Percentiles rank a stretch among this genome's conserved stretches.
These are phyloP conservation scores for Penstemon davidsonii DNA, from an alignment of 257 asterid genomes.

Conservation along the genomic window DNA sequence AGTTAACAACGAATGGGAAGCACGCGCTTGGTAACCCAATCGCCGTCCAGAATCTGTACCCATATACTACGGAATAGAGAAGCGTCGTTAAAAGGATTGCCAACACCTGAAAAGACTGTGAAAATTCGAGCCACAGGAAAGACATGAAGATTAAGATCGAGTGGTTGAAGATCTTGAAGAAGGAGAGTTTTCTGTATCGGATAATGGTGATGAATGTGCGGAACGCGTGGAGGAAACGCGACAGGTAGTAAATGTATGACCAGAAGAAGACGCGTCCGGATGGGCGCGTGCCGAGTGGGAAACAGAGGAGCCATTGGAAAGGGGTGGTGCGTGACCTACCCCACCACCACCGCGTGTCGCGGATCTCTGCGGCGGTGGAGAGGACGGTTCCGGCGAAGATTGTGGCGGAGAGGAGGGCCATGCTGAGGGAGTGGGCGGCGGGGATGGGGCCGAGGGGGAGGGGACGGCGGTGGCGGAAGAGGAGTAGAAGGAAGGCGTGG, in stretches of 20 bases:
- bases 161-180: constrained; percentile 58
- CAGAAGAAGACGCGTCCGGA: constrained; percentile 93
- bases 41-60: constrained; percentile 91
- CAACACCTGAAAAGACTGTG: constrained; percentile 80
- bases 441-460: constrained; percentile 73
- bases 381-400: constrained; percentile 73
- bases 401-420: constrained; percentile 70
- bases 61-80: constrained; percentile 71
- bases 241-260: constrained; percentile 79
- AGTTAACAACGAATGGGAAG: constrained; percentile 66
- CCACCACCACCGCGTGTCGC: constrained; percentile 87
- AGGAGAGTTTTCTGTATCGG: constrained; percentile 46
- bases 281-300: constrained; percentile 86
- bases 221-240: constrained; percentile 72
- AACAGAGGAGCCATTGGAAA: constrained; percentile 80
- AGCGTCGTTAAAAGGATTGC: constrained; percentile 63
- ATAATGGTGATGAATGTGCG: constrained; percentile 52
- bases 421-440: constrained; percentile 72
- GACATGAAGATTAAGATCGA: constrained; percentile 64
- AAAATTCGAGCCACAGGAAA: constrained; percentile 85
- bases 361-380: constrained; percentile 82
- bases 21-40: constrained; percentile 74
- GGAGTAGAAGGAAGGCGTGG: constrained; percentile 50
- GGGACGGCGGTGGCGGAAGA: constrained; percentile 54
- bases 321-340: constrained; percentile 66